Evolutionary conservation across 371 early-diverging fungal genomes (phyloP), one percentile per base, ranked within the genome.

Genomic region (Mortierella sp.): DNA sequence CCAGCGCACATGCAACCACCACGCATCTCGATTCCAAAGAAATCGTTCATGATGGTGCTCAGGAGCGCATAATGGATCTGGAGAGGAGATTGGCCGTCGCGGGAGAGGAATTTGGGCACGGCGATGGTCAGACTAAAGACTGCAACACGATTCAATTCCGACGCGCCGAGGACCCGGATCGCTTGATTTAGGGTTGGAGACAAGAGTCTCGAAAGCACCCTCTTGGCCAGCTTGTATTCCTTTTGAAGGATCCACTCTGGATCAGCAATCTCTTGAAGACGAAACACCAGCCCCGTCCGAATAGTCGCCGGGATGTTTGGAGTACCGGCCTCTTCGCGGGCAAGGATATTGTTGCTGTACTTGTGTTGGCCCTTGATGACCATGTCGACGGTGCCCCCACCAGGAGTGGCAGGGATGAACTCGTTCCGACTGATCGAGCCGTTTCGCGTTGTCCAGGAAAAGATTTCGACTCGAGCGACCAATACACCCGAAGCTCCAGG

Each of bases 21-120:
- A 31, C 80, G n/a, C 83, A 83, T 83, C 75, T 83, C 80, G 43
- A 83, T 37, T 24, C 80, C 83, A 69, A 83, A 83, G 43, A 83
- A 83, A 50, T 80, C 83, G 46, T 79, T 83, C 83, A 83, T 83
- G 40, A 80, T 76, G 54, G 80, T 79, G 72, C 83, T 83, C 61
- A 83, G 51, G n/a, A 83, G 67, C 5, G 74, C 79, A 71, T 79
- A 76, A 13, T 83, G 83, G 50, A 83, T 79, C 77, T 79, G 83
- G 34, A 83, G 37, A 14, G 77, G 73, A 14, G 44, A 57, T 72
- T 40, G 31, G 3, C 57, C 50, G 10, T 69, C 70, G 34, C 26
- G 70, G 26, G 16, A n/a, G 3, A 26, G 11, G 34, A 77, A 44
- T 10, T 16, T 19, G 1, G 77, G 83, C 6, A 75, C 74, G 13